Evolutionary conservation across 495 filamentous ascomycete genomes (phyloP).

Genomic region (Rhizodiscina lignyota): DNA sequence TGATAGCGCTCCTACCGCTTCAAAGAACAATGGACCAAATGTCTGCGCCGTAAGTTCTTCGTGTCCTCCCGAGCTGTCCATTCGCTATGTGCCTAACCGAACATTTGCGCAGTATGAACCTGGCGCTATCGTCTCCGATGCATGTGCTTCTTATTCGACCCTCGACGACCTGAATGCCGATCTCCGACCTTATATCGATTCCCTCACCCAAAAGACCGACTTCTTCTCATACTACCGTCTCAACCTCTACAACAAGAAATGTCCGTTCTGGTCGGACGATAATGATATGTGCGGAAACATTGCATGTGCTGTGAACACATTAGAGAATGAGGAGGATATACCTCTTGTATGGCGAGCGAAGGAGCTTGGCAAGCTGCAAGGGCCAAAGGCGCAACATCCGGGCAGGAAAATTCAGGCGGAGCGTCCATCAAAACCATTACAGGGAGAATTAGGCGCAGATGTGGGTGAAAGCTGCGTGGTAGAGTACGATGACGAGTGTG

Average conservation of each 20-base stretch:
- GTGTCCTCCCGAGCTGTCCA: conserved; percentile 2
- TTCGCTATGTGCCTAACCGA: not conserved
- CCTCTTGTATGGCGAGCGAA: conserved; percentile 80
- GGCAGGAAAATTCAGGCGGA: conserved; percentile 52
- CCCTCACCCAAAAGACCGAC: conserved; percentile 73
- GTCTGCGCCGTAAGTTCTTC: conserved; percentile 47
- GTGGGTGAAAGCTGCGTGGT: conserved; percentile 93
- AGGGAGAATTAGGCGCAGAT: conserved; percentile 66
- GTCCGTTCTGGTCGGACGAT: conserved; percentile 90
- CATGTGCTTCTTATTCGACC: conserved; percentile 80
- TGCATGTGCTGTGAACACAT: conserved; percentile 89
- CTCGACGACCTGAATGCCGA: conserved; percentile 69
- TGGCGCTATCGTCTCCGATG: conserved; percentile 56
- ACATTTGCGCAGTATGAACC: conserved; percentile 36
- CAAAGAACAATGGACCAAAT: conserved; percentile 28
- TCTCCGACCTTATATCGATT: conserved; percentile 63
- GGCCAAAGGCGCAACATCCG: conserved; percentile 79
- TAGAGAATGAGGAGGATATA: conserved; percentile 89
- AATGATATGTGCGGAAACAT: conserved; percentile 95
- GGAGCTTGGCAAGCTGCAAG: conserved; percentile 84
- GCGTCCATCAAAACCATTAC: conserved; percentile 46
- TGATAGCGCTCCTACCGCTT: conserved; percentile 13
- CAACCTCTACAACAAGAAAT: conserved; percentile 89
- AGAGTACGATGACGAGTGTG: conserved; percentile 95
- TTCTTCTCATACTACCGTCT: conserved; percentile 96